Evolutionary conservation across 2,329 filamentous ascomycete genomes (phyloP).

Genomic region (Colletotrichum tanaceti): DNA sequence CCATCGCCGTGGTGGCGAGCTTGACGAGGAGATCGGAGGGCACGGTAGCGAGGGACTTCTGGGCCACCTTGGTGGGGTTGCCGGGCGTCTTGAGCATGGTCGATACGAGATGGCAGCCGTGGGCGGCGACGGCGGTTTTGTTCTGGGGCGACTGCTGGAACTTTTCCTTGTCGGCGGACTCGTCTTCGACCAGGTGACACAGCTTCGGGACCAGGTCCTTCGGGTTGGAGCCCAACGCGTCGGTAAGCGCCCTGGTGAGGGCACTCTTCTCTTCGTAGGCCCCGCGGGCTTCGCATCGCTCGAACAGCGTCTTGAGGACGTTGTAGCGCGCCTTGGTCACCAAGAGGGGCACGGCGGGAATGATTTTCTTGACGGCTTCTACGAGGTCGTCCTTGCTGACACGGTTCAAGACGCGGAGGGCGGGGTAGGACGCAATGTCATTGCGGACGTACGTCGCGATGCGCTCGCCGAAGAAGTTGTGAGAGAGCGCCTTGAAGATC

Average conservation of each 20-base stretch:
- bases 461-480: constrained; percentile 80
- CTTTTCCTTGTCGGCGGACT: constrained; percentile 49
- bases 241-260: constrained; percentile 60
- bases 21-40: constrained; percentile 66
- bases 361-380: constrained; percentile 76
- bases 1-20: constrained; percentile 69
- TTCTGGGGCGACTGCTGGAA: constrained; percentile 62
- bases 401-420: constrained; percentile 83
- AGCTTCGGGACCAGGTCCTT: constrained; percentile 62
- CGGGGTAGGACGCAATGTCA: constrained; percentile 89
- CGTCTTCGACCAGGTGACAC: constrained; percentile 56
- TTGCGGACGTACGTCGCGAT: constrained; percentile 87
- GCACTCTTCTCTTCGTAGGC: constrained; percentile 63
- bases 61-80: constrained; percentile 74
- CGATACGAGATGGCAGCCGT: constrained; percentile 85
- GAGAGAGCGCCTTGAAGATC: constrained; percentile 89
- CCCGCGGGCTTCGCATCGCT: constrained; percentile 80
- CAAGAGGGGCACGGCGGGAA: constrained; percentile 78
- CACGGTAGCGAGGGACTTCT: constrained; percentile 75
- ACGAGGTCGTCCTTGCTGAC: constrained; percentile 88
- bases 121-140: constrained; percentile 66
- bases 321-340: constrained; percentile 81
- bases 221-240: constrained; percentile 60
- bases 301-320: constrained; percentile 84
- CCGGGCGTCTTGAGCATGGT: constrained; percentile 82